These are phyloP conservation scores for Penstemon davidsonii DNA, from an alignment of 257 asterid species.

Conservation along the genomic window DNA sequence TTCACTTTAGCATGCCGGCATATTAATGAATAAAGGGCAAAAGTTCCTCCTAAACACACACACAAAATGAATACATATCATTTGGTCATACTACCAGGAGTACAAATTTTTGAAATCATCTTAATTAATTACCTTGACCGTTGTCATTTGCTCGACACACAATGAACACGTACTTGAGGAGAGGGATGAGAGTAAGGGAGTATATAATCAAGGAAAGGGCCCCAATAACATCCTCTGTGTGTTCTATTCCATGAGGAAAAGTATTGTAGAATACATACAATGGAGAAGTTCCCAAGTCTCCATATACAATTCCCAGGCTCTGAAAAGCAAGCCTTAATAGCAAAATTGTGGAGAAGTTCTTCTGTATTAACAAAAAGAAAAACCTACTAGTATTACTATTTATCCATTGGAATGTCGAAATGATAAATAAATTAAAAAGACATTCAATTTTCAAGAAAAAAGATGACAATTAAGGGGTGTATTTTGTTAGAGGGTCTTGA, in stretches of 20 bases:
- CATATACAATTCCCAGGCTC: slow-evolving; percentile 96
- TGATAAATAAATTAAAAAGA: background rate
- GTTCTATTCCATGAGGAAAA: slow-evolving; percentile 77
- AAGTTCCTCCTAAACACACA: slow-evolving; percentile 70
- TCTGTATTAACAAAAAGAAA: slow-evolving; percentile 48
- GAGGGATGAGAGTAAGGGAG: slow-evolving; percentile 93
- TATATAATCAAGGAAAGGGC: slow-evolving; percentile 95
- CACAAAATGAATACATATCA: background rate
- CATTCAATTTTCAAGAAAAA: slow-evolving; percentile 2
- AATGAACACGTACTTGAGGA: slow-evolving; percentile 92
- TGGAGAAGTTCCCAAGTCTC: slow-evolving; percentile 98
- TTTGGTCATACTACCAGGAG: background rate
- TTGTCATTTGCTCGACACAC: slow-evolving; percentile 98
- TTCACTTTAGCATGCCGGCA: slow-evolving; percentile 94
- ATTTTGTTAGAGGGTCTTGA: background rate
- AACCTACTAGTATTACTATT: slow-evolving; percentile 21
- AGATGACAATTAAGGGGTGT: slow-evolving; percentile 10
- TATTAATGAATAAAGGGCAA: slow-evolving; percentile 91
- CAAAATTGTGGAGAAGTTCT: slow-evolving; percentile 80
- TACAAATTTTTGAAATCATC: slow-evolving; percentile 5
- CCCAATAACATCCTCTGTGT: slow-evolving; percentile 81
- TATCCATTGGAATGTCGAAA: background rate
- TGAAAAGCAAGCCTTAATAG: slow-evolving; percentile 94
- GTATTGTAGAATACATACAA: slow-evolving; percentile 94
- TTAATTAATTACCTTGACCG: slow-evolving; percentile 70